phyloP scores from a whole-genome alignment of 2,329 filamentous ascomycete species.

The Phoma sp. region DNA sequence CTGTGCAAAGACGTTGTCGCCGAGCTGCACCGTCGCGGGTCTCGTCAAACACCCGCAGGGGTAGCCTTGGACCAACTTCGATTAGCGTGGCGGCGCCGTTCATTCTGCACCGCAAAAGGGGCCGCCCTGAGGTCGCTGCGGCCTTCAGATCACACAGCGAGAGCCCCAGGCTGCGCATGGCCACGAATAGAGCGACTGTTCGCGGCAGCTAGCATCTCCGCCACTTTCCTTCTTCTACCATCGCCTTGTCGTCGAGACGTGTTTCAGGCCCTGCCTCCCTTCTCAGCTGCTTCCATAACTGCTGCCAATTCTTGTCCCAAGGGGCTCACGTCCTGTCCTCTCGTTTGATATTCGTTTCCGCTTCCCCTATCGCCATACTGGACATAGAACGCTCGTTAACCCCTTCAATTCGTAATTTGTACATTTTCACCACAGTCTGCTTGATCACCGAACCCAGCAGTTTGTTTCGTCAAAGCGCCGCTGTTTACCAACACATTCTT shows the following conservation, averaged over 20 bases:
- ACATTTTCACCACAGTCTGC: conserved; percentile 21
- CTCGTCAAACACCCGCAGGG: conserved; percentile 27
- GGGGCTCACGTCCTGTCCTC: conserved; percentile 41
- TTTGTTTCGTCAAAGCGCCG: conserved; percentile 16
- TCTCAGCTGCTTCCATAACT: conserved; percentile 32
- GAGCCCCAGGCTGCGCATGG: conserved; percentile 34
- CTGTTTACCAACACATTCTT: conserved; percentile 5
- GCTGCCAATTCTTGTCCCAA: conserved; percentile 27
- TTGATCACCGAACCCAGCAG: conserved; percentile 19
- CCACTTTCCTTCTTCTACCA: conserved; percentile 34
- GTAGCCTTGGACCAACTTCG: conserved; percentile 8
- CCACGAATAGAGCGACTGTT: conserved; percentile 30
- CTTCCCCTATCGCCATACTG: conserved; percentile 29
- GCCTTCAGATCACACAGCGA: conserved; percentile 34
- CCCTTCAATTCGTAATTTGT: conserved; percentile 8
- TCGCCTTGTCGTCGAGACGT: conserved; percentile 34
- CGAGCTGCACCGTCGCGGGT: conserved; percentile 19
- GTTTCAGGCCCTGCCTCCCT: conserved; percentile 41
- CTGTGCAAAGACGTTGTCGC: conserved; percentile 17
- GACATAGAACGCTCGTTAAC: conserved; percentile 39
- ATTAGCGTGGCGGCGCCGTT: conserved; percentile 30
- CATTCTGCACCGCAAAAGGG: conserved; percentile 38
- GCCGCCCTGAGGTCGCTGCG: conserved; percentile 37
- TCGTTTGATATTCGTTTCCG: conserved; percentile 46
- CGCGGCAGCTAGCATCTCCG: conserved; percentile 35